Evolutionary conservation across 2,329 filamentous ascomycete species (phyloP).

Genomic region (Colletotrichum sp.): DNA sequence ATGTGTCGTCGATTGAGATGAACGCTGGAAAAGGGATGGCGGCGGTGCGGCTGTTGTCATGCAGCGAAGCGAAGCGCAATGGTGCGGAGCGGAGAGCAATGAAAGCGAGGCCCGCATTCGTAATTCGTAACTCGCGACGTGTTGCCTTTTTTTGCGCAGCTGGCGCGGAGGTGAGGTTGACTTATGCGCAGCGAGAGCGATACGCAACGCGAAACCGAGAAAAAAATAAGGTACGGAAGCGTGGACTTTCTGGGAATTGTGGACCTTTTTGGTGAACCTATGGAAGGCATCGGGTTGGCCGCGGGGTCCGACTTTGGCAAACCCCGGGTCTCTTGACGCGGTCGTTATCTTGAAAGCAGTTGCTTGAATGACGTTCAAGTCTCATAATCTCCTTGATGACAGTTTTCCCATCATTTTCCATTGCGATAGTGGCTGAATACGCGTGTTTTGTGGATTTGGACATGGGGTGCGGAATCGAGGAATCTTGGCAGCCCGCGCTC

Average conservation of each 20-base stretch:
- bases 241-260: background rate
- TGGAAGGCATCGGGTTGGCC: background rate
- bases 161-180: background rate
- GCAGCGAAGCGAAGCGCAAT: background rate
- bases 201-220: background rate
- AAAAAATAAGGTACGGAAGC: background rate
- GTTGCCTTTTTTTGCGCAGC: background rate
- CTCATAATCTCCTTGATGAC: background rate
- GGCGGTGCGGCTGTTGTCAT: background rate
- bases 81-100: background rate
- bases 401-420: background rate
- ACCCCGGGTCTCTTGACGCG: background rate
- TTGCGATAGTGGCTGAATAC: background rate
- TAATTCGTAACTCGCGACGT: background rate
- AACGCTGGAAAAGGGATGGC: background rate
- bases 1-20: background rate
- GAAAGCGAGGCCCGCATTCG: background rate
- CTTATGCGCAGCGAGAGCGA: background rate
- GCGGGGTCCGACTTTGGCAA: background rate
- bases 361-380: background rate
- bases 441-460: background rate
- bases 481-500: constrained; percentile 4
- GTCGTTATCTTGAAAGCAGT: background rate
- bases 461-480: background rate
- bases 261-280: background rate